These are phyloP conservation scores for Leccinum aurantiacum DNA, from an alignment of 768 basidiomycete genomes.

Conservation along the genomic window DNA sequence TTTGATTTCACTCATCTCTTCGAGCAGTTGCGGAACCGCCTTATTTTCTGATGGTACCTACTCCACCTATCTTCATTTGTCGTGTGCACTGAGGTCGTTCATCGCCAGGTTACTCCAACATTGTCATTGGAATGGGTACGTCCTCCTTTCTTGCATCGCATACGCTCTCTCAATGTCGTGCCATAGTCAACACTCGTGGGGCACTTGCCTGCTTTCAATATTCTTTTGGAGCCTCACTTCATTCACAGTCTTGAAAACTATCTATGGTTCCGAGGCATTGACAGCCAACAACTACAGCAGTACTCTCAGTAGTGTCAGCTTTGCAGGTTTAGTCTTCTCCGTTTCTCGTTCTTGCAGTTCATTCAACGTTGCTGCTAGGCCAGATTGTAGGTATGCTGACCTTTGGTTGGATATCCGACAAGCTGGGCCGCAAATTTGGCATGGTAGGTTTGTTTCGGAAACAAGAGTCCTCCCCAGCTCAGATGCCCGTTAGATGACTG, in stretches of 20 bases:
- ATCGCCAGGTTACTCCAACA: constrained; percentile 71
- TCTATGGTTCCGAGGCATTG: constrained; percentile 63
- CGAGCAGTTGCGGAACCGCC: constrained; percentile 75
- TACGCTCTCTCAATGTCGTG: constrained; percentile 2
- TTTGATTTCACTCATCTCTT: constrained; percentile 1
- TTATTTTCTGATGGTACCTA: constrained; percentile 78
- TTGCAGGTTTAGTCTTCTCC: constrained; percentile 76
- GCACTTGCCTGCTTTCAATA: constrained; percentile 2
- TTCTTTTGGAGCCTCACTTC: neutral
- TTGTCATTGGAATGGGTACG: constrained; percentile 74
- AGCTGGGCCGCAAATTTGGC: constrained; percentile 82
- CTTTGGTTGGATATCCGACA: constrained; percentile 85
- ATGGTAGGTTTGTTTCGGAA: constrained; percentile 53
- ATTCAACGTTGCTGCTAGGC: constrained; percentile 69
- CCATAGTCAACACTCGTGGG: constrained; percentile 67
- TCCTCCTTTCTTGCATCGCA: constrained; percentile 12
- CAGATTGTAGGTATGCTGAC: constrained; percentile 82
- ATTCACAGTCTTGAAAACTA: constrained; percentile 58
- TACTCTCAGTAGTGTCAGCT: constrained; percentile 65
- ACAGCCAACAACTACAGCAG: constrained; percentile 56
- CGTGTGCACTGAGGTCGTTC: constrained; percentile 4
- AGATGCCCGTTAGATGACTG: constrained; percentile 57
- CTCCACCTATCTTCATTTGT: neutral
- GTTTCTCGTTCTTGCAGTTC: constrained; percentile 63
- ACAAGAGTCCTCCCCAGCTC: constrained; percentile 8